phyloP scores from a whole-genome alignment of 75 land plant species.

The Pinus tabuliformis region DNA sequence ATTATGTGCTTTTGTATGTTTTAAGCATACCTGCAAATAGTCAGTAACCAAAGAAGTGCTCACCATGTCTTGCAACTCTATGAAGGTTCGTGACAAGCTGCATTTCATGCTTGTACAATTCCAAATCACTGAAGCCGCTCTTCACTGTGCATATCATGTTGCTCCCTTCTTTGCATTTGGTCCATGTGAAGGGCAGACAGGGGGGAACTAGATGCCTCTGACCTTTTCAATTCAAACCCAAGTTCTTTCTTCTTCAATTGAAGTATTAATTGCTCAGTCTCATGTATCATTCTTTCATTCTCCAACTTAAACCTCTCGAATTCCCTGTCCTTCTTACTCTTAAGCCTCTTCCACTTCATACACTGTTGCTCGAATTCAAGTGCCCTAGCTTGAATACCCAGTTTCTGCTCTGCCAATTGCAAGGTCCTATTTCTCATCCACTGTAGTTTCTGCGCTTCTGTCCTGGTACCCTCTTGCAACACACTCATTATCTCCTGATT shows the following conservation, averaged over 20 bases:
- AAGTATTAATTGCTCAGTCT: slow-evolving; percentile 60
- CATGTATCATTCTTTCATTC: slow-evolving; percentile 55
- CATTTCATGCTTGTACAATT: background rate
- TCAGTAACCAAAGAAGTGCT: background rate
- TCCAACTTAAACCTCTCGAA: slow-evolving; percentile 57
- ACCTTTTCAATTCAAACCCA: slow-evolving; percentile 20
- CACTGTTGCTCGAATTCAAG: slow-evolving; percentile 63
- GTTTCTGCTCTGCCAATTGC: slow-evolving; percentile 49
- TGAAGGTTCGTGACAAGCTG: background rate
- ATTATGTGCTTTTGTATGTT: background rate
- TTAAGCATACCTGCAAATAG: slow-evolving; percentile 5
- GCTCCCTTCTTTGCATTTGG: slow-evolving; percentile 3
- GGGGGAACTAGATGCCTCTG: background rate
- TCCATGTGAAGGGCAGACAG: background rate
- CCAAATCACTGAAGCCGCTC: background rate
- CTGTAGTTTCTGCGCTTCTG: slow-evolving; percentile 17
- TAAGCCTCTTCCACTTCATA: slow-evolving; percentile 57
- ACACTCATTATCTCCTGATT: background rate
- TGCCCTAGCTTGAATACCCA: slow-evolving; percentile 28
- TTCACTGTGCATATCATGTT: slow-evolving; percentile 3
- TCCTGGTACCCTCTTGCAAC: slow-evolving; percentile 8
- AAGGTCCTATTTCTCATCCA: slow-evolving; percentile 38
- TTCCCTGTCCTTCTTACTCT: slow-evolving; percentile 63
- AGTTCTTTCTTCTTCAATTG: slow-evolving; percentile 55
- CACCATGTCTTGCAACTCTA: background rate